Evolutionary conservation across 2,329 filamentous ascomycete genomes (phyloP).

Genomic region (Pseudocercospora ulei): DNA sequence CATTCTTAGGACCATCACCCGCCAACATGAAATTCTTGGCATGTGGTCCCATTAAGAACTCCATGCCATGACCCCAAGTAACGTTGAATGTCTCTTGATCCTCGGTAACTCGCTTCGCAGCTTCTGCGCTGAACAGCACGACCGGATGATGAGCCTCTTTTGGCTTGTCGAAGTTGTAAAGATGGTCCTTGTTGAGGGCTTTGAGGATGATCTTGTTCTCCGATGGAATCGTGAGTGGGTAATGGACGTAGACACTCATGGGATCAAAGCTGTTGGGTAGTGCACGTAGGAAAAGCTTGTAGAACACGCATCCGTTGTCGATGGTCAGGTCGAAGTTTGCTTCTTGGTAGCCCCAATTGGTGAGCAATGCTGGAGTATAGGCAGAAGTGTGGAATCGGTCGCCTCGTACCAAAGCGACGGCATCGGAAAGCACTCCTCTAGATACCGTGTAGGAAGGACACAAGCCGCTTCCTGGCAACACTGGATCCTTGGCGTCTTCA

Average conservation of each 20-base stretch:
- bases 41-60: slow-evolving; percentile 39
- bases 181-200: slow-evolving; percentile 36
- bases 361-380: slow-evolving; percentile 34
- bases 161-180: slow-evolving; percentile 36
- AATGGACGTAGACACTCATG: slow-evolving; percentile 45
- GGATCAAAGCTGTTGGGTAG: slow-evolving; percentile 44
- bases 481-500: slow-evolving; percentile 48
- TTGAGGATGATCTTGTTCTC: slow-evolving; percentile 41
- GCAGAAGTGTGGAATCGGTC: slow-evolving; percentile 50
- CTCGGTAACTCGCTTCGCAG: slow-evolving; percentile 38
- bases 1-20: slow-evolving; percentile 39
- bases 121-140: slow-evolving; percentile 41
- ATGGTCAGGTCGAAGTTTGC: slow-evolving; percentile 39
- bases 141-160: slow-evolving; percentile 30
- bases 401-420: slow-evolving; percentile 49
- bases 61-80: slow-evolving; percentile 41
- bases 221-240: slow-evolving; percentile 42
- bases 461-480: slow-evolving; percentile 46
- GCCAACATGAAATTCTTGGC: slow-evolving; percentile 44
- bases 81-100: slow-evolving; percentile 42
- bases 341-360: slow-evolving; percentile 43
- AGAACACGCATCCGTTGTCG: slow-evolving; percentile 44
- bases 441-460: slow-evolving; percentile 48
- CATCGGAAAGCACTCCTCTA: slow-evolving; percentile 51
- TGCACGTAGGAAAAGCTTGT: slow-evolving; percentile 45